Evolutionary conservation across 225 moss, liverwort and hornwort genomes (phyloP), one percentile per base, ranked within the genome.

Genomic region (Marchantia polymorpha): DNA sequence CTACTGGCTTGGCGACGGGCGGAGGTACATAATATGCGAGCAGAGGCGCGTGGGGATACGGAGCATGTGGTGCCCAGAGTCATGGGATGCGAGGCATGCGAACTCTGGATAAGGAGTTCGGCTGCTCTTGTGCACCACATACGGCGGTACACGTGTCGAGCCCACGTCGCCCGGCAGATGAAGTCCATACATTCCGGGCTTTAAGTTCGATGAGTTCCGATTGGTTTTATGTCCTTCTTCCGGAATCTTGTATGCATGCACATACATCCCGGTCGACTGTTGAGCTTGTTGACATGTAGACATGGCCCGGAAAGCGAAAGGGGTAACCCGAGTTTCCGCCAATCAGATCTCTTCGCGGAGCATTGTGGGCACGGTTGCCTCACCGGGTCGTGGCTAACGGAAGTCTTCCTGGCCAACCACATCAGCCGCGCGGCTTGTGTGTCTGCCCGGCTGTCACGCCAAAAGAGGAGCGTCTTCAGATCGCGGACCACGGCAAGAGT

Each of bases 161-260:
- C 39, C 22, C 10, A 15, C 10, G 8, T 12, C 13, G 25, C 61
- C 19, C 39, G 13, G 23, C 31, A n/a, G 60, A 59, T 23, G 19
- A n/a, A 6, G 39, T 12, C 60, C 76, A 76, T 76, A 61, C 14
- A 76, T 60, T 20, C 49, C 23, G 73, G 58, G 73, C 73, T 72
- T 75, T 19, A 22, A 55, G 5, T 0, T 63, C 47, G 69, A 69
- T 48, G 22, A 63, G 29, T 46, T 10, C 46, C 60, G 60, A n/a
- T 46, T 30, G 7, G 20, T 61, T 39, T 39, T 39, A 39, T 39
- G 39, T 39, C 20, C 10, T 61, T 51, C 22, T 76, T 59, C 61
- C 46, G 76, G 60, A 54, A 73, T 73, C 73, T 73, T 73, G 54
- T 50, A 50, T 73, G 29, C 73, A 54, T 73, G 73, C 27, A 73